Percentiles rank a stretch among this genome's conserved stretches.
Conservation (phyloP, 352 stramenopile genomes). For the Plasmopara muralis region DNA sequence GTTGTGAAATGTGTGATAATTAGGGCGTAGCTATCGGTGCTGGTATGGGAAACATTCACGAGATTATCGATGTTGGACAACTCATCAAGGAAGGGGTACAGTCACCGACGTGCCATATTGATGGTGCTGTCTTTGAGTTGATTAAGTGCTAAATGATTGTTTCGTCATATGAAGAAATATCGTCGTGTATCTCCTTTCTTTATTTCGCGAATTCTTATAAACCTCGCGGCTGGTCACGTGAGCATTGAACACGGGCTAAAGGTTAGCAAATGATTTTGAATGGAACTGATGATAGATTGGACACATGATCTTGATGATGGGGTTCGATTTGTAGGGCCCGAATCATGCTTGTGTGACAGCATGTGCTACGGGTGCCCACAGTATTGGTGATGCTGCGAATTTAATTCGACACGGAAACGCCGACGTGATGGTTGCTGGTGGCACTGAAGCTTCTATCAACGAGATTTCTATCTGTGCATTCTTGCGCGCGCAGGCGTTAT, state of each 20-base stretch:
- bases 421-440: slow-evolving; percentile 95
- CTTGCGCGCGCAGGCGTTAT: slow-evolving; percentile 91
- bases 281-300: neutral
- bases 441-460: slow-evolving; percentile 93
- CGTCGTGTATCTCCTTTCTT: slow-evolving; percentile 91
- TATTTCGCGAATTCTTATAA: slow-evolving; percentile 90
- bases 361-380: slow-evolving; percentile 95
- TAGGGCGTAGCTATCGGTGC: slow-evolving; percentile 81
- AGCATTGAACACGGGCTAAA: slow-evolving; percentile 88
- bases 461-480: slow-evolving; percentile 93
- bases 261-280: slow-evolving; percentile 17
- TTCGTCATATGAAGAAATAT: slow-evolving; percentile 47
- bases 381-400: slow-evolving; percentile 93
- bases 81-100: slow-evolving; percentile 59
- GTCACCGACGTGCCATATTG: neutral
- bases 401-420: slow-evolving; percentile 84
- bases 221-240: slow-evolving; percentile 89
- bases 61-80: slow-evolving; percentile 71
- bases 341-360: slow-evolving; percentile 96
- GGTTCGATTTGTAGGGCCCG: slow-evolving; percentile 66
- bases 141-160: neutral
- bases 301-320: neutral
- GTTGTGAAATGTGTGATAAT: neutral
- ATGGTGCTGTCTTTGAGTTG: neutral
- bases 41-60: slow-evolving; percentile 83